These are phyloP conservation scores for Isatis tinctoria DNA, from an alignment of 345 rosid species.

Conservation along the genomic window DNA sequence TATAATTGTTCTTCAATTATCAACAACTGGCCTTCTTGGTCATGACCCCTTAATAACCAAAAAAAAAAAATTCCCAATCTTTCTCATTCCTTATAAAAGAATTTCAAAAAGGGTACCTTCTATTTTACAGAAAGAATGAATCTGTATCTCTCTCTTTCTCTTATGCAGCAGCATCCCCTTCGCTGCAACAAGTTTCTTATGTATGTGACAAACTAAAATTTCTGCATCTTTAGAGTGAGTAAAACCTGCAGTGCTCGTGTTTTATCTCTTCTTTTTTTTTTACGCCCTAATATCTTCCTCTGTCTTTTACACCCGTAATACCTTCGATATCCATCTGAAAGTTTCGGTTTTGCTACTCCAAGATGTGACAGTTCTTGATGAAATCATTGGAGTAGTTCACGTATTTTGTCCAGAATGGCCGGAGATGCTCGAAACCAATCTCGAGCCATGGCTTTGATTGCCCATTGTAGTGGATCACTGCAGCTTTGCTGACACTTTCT, in stretches of 20 bases:
- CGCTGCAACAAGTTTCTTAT: slow-evolving; percentile 25
- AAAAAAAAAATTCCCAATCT: neutral
- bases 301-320: slow-evolving; percentile 31
- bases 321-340: slow-evolving; percentile 22
- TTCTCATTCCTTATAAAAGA: slow-evolving; percentile 17
- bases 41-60: slow-evolving; percentile 11
- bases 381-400: slow-evolving; percentile 90
- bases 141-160: slow-evolving; percentile 16
- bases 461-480: slow-evolving; percentile 94
- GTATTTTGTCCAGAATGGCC: slow-evolving; percentile 95
- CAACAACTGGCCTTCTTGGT: slow-evolving; percentile 25
- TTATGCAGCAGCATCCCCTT: slow-evolving; percentile 24
- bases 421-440: slow-evolving; percentile 94
- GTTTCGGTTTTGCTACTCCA: slow-evolving; percentile 58
- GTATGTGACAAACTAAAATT: slow-evolving; percentile 24
- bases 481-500: slow-evolving; percentile 70
- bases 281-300: slow-evolving; percentile 29
- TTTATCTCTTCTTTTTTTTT: slow-evolving; percentile 12
- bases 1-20: slow-evolving; percentile 24
- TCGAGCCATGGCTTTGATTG: slow-evolving; percentile 97
- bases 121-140: slow-evolving; percentile 34
- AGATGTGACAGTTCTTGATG: slow-evolving; percentile 84
- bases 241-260: slow-evolving; percentile 8
- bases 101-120: slow-evolving; percentile 33
- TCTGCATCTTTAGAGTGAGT: slow-evolving; percentile 5